A percentile compares a stretch with the other conserved stretches of the same genome.
Evolutionary conservation across 805 yeast genomes (phyloP).

Genomic region (Saccharomycopsis oosterbeekiorum): DNA sequence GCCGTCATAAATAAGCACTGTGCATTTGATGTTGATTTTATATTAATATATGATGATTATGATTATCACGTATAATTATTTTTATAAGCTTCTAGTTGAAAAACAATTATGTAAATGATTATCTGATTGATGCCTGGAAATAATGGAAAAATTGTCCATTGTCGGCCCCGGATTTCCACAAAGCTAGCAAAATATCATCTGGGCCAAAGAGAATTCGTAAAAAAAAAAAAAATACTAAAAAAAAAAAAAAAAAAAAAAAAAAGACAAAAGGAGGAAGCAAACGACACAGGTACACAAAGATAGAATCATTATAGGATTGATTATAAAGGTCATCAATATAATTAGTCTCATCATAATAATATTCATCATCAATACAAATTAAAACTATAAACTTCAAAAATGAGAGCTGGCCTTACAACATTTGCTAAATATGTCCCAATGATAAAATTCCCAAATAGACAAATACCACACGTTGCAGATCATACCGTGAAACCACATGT

Average conservation of each 20-base stretch:
- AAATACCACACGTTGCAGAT: conserved; percentile 6
- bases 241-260: background rate
- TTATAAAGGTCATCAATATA: background rate
- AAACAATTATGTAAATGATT: background rate
- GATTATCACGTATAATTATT: no score
- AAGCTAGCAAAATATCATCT: background rate
- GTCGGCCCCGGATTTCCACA: conserved; percentile 5
- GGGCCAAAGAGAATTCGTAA: background rate
- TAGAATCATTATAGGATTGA: background rate
- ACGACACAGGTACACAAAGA: background rate
- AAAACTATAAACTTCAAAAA: conserved; percentile 12
- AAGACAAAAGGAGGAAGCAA: background rate
- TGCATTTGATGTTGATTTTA: background rate
- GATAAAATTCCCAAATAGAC: conserved; percentile 49
- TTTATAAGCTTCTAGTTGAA: no score
- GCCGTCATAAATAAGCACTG: background rate
- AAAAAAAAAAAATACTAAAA: background rate
- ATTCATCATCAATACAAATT: background rate
- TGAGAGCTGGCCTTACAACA: conserved; percentile 26
- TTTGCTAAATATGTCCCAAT: conserved; percentile 40
- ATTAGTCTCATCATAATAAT: background rate
- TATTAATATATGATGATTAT: no score
- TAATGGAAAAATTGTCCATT: background rate
- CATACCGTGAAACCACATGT: conserved; percentile 30
- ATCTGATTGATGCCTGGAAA: background rate